Evolutionary conservation across 768 basidiomycete genomes (phyloP).

Genomic region (Termitomyces heimii): DNA sequence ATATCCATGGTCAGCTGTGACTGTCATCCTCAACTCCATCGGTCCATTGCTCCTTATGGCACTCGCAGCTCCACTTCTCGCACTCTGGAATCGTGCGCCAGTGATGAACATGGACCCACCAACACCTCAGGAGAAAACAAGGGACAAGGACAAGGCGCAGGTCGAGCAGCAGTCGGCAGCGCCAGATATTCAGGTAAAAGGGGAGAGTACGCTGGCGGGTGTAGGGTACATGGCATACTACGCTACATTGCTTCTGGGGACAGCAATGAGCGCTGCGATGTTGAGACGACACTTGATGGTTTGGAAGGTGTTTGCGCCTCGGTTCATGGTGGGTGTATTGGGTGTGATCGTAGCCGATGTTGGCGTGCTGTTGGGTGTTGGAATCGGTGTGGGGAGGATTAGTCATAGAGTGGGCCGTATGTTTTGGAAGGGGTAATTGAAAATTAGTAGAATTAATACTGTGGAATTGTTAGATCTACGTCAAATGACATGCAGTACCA

Average conservation of each 20-base stretch:
- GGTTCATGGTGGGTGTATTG: conserved; percentile 78
- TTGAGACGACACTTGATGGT: conserved; percentile 90
- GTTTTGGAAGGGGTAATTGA: conserved; percentile 13
- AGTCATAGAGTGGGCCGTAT: conserved; percentile 18
- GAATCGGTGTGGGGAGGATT: conserved; percentile 48
- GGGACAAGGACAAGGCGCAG: not conserved
- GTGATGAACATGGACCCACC: conserved; percentile 16
- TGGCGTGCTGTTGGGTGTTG: conserved; percentile 56
- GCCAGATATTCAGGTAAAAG: conserved; percentile 26
- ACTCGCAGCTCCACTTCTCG: conserved; percentile 65
- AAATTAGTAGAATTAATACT: not conserved
- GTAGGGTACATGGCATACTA: conserved; percentile 72
- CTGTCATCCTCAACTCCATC: conserved; percentile 73
- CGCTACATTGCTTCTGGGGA: conserved; percentile 55
- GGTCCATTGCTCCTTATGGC: conserved; percentile 65
- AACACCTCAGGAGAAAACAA: not conserved
- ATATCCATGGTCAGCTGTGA: conserved; percentile 70
- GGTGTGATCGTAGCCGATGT: conserved; percentile 68
- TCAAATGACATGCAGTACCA: no score
- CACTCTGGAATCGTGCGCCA: conserved; percentile 81
- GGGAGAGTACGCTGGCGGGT: conserved; percentile 43
- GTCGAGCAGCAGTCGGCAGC: conserved; percentile 4
- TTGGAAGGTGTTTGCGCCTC: conserved; percentile 97
- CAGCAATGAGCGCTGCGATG: conserved; percentile 67
- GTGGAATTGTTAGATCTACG: not conserved